Conservation (phyloP, 2,329 filamentous ascomycete species). For the Sarocladium brachiariae region DNA sequence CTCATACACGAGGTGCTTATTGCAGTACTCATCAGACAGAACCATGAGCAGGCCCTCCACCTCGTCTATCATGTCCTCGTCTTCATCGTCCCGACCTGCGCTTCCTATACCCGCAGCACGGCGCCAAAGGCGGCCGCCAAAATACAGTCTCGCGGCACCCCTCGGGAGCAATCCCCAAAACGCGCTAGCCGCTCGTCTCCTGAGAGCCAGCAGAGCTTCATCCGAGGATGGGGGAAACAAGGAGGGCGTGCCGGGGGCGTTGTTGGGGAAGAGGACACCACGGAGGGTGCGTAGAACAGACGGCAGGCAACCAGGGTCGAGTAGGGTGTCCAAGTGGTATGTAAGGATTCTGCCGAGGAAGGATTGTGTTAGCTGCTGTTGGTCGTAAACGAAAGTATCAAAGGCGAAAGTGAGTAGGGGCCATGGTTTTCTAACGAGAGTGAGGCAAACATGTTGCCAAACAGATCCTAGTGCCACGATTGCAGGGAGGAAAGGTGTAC, state of each 20-base stretch:
- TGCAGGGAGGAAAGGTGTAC: not conserved
- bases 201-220: conserved; percentile 54
- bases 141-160: conserved; percentile 43
- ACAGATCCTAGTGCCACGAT: not conserved
- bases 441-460: conserved; percentile 6
- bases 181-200: conserved; percentile 58
- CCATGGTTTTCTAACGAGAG: conserved; percentile 5
- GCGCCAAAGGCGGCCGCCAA: conserved; percentile 32
- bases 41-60: conserved; percentile 64
- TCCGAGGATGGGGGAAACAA: conserved; percentile 54
- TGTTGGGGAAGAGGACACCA: conserved; percentile 78
- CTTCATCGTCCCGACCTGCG: conserved; percentile 26
- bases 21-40: conserved; percentile 78
- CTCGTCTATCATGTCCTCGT: conserved; percentile 46
- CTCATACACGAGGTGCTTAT: conserved; percentile 83
- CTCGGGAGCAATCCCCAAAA: conserved; percentile 43
- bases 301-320: conserved; percentile 59
- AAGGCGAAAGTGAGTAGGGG: not conserved
- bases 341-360: conserved; percentile 48
- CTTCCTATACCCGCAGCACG: conserved; percentile 15
- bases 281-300: conserved; percentile 64
- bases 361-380: not conserved
- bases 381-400: not conserved
- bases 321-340: conserved; percentile 47
- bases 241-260: conserved; percentile 60